A percentile compares a stretch with the other conserved stretches of the same genome.
Evolutionary conservation across 805 yeast species (phyloP).

Genomic region (Jamesozyma spencerorum): DNA sequence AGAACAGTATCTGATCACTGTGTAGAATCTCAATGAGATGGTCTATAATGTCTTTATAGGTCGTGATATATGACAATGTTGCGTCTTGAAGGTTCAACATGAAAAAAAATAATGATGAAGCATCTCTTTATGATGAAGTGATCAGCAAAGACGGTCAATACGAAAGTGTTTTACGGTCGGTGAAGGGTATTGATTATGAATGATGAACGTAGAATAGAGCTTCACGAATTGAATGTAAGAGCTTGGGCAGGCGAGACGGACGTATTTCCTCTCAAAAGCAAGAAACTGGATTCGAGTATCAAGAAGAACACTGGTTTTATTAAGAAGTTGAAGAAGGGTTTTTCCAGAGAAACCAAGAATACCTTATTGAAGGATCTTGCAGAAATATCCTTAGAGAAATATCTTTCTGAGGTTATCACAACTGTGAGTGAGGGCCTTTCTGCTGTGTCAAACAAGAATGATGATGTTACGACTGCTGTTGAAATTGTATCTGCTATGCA

Average conservation of each 20-base stretch:
- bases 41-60: too few relatives aligned
- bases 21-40: too few relatives aligned
- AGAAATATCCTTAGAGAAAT: conserved; percentile 60
- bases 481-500: conserved; percentile 66
- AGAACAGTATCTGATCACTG: too few relatives aligned
- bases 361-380: conserved; percentile 51
- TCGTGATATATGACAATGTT: too few relatives aligned
- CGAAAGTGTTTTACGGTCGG: too few relatives aligned
- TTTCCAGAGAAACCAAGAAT: conserved; percentile 42
- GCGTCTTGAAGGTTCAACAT: too few relatives aligned
- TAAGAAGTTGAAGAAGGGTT: conserved; percentile 51
- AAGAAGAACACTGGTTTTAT: conserved; percentile 78
- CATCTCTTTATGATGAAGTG: too few relatives aligned
- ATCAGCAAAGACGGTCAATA: too few relatives aligned
- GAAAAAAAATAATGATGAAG: too few relatives aligned
- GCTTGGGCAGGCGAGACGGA: conserved; percentile 46
- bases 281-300: conserved; percentile 59
- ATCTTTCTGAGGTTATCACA: conserved; percentile 57
- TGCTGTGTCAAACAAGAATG: conserved; percentile 39
- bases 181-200: too few relatives aligned
- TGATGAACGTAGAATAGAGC: conserved; percentile 15
- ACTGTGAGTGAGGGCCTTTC: conserved; percentile 55
- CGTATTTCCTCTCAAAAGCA: conserved; percentile 20
- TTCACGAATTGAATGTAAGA: conserved; percentile 33
- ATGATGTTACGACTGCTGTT: conserved; percentile 53